Evolutionary conservation across 2,329 filamentous ascomycete genomes (phyloP), one percentile per base, ranked within the genome.

Genomic region (Coleophoma crateriformis): DNA sequence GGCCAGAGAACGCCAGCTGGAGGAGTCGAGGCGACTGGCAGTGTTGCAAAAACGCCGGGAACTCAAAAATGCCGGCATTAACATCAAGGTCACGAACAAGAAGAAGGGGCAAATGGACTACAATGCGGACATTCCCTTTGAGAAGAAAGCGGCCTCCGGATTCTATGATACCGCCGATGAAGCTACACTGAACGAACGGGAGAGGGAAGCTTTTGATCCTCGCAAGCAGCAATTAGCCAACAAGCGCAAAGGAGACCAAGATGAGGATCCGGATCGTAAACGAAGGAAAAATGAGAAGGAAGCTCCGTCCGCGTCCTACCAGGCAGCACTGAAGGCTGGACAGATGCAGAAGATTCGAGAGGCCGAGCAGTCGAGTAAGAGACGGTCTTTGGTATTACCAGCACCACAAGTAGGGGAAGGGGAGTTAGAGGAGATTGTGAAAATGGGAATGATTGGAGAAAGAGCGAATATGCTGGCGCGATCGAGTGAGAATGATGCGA

Each of bases 31-130:
- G 52, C 82, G 94, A 49, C 71, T 99, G 54, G 94, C 94, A 1
- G 82, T 92, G 35, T 73, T 99, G 54, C 94, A 97, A 73, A 99
- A 99, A 74, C 84, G 94, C 37, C 83, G 94, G 59, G 94, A 99
- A 71, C 81, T 99, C 57, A 99, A 99, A 73, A 95, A 91, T 65
- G 90, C 94, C 2, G 94, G 94, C 44, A 97, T 99, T 71, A 99
- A 99, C 68, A 90, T 97, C 73, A 99, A 97, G 71, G 85, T 97
- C 50, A 84, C 84, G 3, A 94, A 87, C 13, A 83, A 87, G 53
- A 97, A 97, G 74, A 85, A 90, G 74, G 94, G 94, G 0, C 87
- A 97, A 73, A 99, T 99, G 90, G 94, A 99, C 69, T 99, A 99
- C 75, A 99, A 99, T 69, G 94, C 94, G 61, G 94, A 99, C 61